Percentiles rank a stretch among this genome's conserved stretches.
phyloP scores from a whole-genome alignment of 2,329 filamentous ascomycete species.

The Xylogone sp. region DNA sequence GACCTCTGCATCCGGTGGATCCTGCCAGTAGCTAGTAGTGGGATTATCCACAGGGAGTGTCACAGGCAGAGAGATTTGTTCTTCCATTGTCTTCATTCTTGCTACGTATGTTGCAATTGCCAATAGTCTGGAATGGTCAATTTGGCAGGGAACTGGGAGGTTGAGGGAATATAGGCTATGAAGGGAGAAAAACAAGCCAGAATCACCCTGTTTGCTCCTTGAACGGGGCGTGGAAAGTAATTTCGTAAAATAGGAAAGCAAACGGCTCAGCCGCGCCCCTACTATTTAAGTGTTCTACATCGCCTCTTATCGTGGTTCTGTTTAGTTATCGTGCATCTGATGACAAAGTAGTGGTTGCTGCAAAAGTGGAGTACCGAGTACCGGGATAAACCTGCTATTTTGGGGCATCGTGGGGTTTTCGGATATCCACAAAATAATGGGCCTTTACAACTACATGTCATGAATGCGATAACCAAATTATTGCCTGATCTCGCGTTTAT shows the following conservation, averaged over 20 bases:
- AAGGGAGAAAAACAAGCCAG: too few relatives aligned
- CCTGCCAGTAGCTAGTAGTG: slow-evolving; percentile 28
- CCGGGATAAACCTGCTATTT: slow-evolving; percentile 11
- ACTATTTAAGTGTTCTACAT: neutral
- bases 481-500: too few relatives aligned
- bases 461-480: slow-evolving; percentile 1
- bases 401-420: slow-evolving; percentile 1
- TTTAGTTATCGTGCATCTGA: neutral
- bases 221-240: too few relatives aligned
- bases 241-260: too few relatives aligned
- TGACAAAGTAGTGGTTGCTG: neutral
- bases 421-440: neutral
- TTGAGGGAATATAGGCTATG: too few relatives aligned
- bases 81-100: slow-evolving; percentile 28
- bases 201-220: too few relatives aligned
- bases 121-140: too few relatives aligned
- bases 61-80: slow-evolving; percentile 33
- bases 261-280: neutral
- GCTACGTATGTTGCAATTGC: too few relatives aligned
- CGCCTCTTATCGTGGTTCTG: neutral
- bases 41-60: slow-evolving; percentile 25
- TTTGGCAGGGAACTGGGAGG: too few relatives aligned
- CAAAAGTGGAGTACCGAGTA: neutral
- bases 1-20: slow-evolving; percentile 28
- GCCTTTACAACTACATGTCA: neutral